A percentile compares a stretch with the other conserved stretches of the same genome.
These are phyloP conservation scores for Ceratobasidium theobromae DNA, from an alignment of 1,284 basidiomycete genomes.

Conservation along the genomic window DNA sequence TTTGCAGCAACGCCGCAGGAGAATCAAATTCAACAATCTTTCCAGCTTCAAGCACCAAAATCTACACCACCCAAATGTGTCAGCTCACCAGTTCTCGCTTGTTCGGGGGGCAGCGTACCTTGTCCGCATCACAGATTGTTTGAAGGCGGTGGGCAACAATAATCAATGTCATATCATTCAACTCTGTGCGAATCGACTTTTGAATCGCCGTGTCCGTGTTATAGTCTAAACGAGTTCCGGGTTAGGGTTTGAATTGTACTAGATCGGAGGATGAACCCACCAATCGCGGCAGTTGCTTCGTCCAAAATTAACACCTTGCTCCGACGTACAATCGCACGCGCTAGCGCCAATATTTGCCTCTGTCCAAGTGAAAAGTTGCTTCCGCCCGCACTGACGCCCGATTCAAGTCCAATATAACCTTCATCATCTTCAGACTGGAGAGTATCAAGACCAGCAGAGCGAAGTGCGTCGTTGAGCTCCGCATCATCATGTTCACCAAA, in stretches of 20 bases:
- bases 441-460: constrained; percentile 11
- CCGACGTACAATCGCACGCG: constrained; percentile 31
- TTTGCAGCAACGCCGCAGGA: constrained; percentile 44
- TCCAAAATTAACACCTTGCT: constrained; percentile 29
- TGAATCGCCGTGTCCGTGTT: constrained; percentile 38
- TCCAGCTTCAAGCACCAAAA: constrained; percentile 37
- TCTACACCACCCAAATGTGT: constrained; percentile 1
- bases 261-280: neutral
- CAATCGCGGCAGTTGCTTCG: constrained; percentile 37
- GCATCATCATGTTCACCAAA: constrained; percentile 35
- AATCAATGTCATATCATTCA: constrained; percentile 42
- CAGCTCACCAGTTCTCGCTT: neutral
- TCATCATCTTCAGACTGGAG: neutral
- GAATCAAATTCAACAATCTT: constrained; percentile 44
- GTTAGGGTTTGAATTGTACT: neutral
- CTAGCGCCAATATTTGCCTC: constrained; percentile 32
- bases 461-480: constrained; percentile 22
- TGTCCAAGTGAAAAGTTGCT: constrained; percentile 32
- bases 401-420: constrained; percentile 40
- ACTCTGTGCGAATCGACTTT: constrained; percentile 37
- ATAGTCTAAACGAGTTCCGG: constrained; percentile 33
- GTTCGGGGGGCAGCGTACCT: constrained; percentile 7
- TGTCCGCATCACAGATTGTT: constrained; percentile 46
- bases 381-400: constrained; percentile 38
- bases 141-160: constrained; percentile 46